Evolutionary conservation across 2,329 filamentous ascomycete species (phyloP), one percentile per base, ranked within the genome.

Genomic region (Metarhizium guizhouense): DNA sequence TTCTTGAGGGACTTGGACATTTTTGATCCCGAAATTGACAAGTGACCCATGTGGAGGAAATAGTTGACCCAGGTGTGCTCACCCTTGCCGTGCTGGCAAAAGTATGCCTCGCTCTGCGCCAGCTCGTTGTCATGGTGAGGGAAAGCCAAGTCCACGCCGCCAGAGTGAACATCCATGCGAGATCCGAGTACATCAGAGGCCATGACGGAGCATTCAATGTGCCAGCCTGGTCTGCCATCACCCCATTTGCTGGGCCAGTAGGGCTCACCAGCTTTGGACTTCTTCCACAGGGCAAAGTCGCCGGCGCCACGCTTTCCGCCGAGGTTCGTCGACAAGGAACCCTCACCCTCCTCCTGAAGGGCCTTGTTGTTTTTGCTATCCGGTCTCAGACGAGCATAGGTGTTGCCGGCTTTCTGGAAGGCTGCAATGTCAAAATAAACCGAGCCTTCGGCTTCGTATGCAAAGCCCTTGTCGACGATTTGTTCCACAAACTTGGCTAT

Each of bases 1-100:
- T 96, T 97, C 76, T 97, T 96, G 56, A 97, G 73, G 16, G 85
- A 90, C 71, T 97, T 97, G 56, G 87, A 93, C 93, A 97, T 97
- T 70, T 97, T 97, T 25, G 86, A 90, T 0, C 93, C 92, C 30
- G 87, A 83, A 56, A 97, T 96, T 6, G 70, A 72, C 51, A 96
- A 73, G 68, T 97, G 93, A 0, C 93, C 93, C 87, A 95, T 96
- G 67, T 96, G 93, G 16, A 96, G 68, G 73, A 96, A 97, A 73
- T 96, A 95, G 68, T 94, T 95, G 52, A 96, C 88, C 93, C 93
- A 96, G 57, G 89, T 89, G 62, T 82, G 78, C 62, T 79, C 76
- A 50, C 69, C 72, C 67, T 79, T 77, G 43, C 67, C 70, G 54
- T 76, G 69, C 45, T 77, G 64, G 63, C 74, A 78, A 63, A 89